These are phyloP conservation scores for Colletotrichum cereale DNA, from an alignment of 2,329 filamentous ascomycete genomes.

Conservation along the genomic window DNA sequence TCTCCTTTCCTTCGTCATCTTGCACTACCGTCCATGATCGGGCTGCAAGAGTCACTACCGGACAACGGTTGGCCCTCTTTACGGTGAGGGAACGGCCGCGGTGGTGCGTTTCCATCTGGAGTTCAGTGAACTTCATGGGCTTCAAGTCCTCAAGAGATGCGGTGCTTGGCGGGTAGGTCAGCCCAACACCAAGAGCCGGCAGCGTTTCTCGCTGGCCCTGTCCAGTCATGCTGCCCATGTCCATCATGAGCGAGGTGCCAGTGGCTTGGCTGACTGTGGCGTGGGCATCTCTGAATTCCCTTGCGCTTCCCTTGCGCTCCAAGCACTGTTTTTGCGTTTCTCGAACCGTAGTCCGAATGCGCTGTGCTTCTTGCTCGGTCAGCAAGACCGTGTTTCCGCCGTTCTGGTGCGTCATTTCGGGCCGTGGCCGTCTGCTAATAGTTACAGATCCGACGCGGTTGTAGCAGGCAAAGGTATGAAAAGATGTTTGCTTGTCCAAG, in stretches of 20 bases:
- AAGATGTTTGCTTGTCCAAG: not conserved
- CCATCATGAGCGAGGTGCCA: slow-evolving; percentile 48
- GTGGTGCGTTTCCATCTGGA: slow-evolving; percentile 49
- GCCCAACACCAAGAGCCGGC: slow-evolving; percentile 46
- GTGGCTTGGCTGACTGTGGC: slow-evolving; percentile 32
- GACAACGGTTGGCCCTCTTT: slow-evolving; percentile 44
- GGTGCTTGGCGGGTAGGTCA: slow-evolving; percentile 45
- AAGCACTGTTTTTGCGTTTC: slow-evolving; percentile 43
- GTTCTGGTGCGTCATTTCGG: slow-evolving; percentile 15
- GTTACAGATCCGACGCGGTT: too few species aligned
- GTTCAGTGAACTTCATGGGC: slow-evolving; percentile 44
- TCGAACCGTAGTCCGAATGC: slow-evolving; percentile 45
- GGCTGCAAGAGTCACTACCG: slow-evolving; percentile 43
- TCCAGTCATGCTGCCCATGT: slow-evolving; percentile 46
- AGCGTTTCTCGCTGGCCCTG: slow-evolving; percentile 44
- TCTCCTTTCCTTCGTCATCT: slow-evolving; percentile 44
- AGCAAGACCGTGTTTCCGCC: slow-evolving; percentile 49
- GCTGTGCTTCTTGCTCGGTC: slow-evolving; percentile 47
- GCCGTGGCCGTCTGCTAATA: not conserved
- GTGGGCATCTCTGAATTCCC: slow-evolving; percentile 22
- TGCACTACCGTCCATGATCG: slow-evolving; percentile 51
- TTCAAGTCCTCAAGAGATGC: slow-evolving; percentile 40
- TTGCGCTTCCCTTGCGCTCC: slow-evolving; percentile 40
- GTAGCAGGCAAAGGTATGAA: not conserved
- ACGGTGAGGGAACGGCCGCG: slow-evolving; percentile 45